phyloP scores from a whole-genome alignment of 257 asterid species.

The Solanum paucissectum region DNA sequence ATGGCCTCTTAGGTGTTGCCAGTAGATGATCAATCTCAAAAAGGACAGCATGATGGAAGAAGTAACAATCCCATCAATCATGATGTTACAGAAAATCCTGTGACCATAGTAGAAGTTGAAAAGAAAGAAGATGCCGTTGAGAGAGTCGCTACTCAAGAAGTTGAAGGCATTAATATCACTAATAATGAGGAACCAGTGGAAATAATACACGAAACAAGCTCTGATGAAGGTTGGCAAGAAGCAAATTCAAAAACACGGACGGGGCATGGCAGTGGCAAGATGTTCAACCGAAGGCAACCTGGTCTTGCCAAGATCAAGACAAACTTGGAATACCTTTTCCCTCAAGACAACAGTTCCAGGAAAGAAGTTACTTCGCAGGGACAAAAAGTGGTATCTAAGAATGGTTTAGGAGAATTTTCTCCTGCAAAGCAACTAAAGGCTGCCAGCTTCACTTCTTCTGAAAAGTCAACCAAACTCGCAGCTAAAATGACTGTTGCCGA shows the following conservation, averaged over 20 bases:
- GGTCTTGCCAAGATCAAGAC: conserved; percentile 63
- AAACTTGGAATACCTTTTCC: conserved; percentile 31
- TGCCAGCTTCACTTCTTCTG: conserved; percentile 16
- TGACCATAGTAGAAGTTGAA: conserved; percentile 19
- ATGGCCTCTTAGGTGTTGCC: conserved; percentile 43
- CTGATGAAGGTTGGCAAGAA: conserved; percentile 96
- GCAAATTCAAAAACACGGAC: conserved; percentile 76
- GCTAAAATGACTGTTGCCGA: conserved; percentile 34
- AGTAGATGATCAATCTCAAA: conserved; percentile 40
- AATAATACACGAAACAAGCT: conserved; percentile 37
- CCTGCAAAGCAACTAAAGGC: conserved; percentile 30
- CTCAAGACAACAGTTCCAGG: conserved; percentile 32
- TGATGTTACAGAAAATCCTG: conserved; percentile 18
- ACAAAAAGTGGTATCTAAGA: conserved; percentile 34
- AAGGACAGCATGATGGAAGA: conserved; percentile 39
- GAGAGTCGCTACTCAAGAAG: conserved; percentile 19
- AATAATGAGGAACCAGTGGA: conserved; percentile 16
- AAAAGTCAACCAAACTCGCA: conserved; percentile 36
- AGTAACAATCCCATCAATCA: conserved; percentile 19
- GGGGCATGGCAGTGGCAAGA: conserved; percentile 44
- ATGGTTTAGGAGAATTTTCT: conserved; percentile 34
- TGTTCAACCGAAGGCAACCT: conserved; percentile 51
- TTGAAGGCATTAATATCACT: conserved; percentile 10
- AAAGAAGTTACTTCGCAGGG: conserved; percentile 54
- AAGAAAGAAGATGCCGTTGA: conserved; percentile 27